A percentile compares a stretch with the other conserved stretches of the same genome.
phyloP scores from a whole-genome alignment of 1,139 yeast species.

The Suhomyces taliae region DNA sequence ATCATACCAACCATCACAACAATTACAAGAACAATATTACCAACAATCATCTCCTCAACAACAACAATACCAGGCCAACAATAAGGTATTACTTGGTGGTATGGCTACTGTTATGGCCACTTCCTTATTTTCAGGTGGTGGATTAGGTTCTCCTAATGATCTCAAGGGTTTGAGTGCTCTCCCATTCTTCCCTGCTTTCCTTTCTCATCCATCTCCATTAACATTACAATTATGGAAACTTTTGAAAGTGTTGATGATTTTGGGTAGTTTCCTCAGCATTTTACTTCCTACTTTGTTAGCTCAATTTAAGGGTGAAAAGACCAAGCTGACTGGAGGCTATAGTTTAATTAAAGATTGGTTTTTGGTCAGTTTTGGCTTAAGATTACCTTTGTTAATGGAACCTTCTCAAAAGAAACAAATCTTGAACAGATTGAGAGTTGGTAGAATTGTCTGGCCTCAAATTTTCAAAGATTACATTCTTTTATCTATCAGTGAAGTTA shows the following conservation, averaged over 20 bases:
- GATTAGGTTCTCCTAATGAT: constrained; percentile 24
- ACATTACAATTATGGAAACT: constrained; percentile 29
- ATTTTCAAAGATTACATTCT: constrained; percentile 31
- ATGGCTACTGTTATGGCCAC: constrained; percentile 57
- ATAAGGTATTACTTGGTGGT: constrained; percentile 51
- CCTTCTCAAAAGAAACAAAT: constrained; percentile 21
- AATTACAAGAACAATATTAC: constrained; percentile 16
- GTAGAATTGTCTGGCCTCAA: constrained; percentile 13
- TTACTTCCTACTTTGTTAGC: constrained; percentile 23
- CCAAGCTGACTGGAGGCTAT: background rate
- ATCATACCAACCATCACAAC: constrained; percentile 4
- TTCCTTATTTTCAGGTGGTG: constrained; percentile 37
- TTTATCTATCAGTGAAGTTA: constrained; percentile 32
- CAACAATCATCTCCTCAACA: constrained; percentile 17
- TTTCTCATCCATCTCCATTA: constrained; percentile 27
- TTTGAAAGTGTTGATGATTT: constrained; percentile 26
- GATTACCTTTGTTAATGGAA: constrained; percentile 26
- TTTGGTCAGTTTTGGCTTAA: constrained; percentile 31
- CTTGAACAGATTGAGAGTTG: constrained; percentile 19
- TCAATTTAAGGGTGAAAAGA: constrained; percentile 3
- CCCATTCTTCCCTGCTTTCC: constrained; percentile 31
- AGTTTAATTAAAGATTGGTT: constrained; percentile 22
- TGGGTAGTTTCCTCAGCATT: constrained; percentile 27
- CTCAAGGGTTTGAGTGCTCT: constrained; percentile 42
- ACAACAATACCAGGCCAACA: constrained; percentile 12